Base-by-base conservation (phyloP, 2,329 filamentous ascomycete species). In the Diaporthe ilicicola region DNA sequence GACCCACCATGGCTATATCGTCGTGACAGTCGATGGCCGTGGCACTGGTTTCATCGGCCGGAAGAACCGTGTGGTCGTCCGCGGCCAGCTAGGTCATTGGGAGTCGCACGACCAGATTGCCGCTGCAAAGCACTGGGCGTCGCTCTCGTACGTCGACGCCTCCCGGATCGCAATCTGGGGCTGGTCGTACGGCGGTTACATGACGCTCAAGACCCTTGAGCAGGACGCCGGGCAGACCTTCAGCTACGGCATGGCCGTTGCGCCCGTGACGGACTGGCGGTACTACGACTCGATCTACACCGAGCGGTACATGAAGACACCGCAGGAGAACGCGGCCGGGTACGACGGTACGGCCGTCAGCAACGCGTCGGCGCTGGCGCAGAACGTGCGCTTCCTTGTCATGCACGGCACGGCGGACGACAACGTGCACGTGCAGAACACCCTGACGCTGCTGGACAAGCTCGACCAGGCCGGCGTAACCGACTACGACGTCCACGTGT, bases 341-440 rank as follows among this genome's bases (percentile, higher is more conserved):
- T 99, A 98, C 83, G 86, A 90, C 51, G 90, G 89, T 73, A 90
- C 93, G 6, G 90, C 90, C 66, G 90, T 99, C 77, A 88, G 80
- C 71, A 93, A 99, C 78, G 91, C 91, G 73, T 85, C 88, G 0
- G 92, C 94, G 0, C 86, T 99, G 8, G 84, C 87, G 4, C 82
- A 90, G 74, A 97, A 92, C 79, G 93, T 95, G 73, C 91, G 95
- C 39, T 99, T 98, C 84, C 85, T 99, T 48, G 81, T 99, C 76
- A 98, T 98, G 93, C 96, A 99, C 79, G 96, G 96, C 75, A 89
- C 94, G n/a, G 93, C 93, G 9, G 96, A 99, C 78, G 96, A 99
- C 82, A 99, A 99, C 77, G 96, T 99, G 15, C 97, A 99, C 81
- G 91, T 97, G 81, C 97, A 99, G 81, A 98, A 97, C 81, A 94